Evolutionary conservation across 352 stramenopile species (phyloP).

Genomic region (Albugo laibachii): DNA sequence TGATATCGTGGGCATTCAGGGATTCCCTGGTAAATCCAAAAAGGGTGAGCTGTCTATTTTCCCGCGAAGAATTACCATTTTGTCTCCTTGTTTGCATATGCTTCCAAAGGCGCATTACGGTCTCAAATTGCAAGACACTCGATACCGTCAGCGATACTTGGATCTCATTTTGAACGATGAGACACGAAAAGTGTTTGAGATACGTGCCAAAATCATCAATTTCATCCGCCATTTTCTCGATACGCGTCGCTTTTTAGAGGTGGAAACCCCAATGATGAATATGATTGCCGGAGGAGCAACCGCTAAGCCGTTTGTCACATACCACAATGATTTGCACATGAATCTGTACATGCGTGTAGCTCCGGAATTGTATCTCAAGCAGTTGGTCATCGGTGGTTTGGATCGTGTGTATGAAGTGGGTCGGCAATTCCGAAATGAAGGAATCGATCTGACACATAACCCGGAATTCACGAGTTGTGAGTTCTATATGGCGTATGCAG

Average conservation of each 20-base stretch:
- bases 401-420: constrained; percentile 97
- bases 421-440: constrained; percentile 98
- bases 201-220: constrained; percentile 86
- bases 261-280: constrained; percentile 97
- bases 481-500: constrained; percentile 96
- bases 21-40: constrained; percentile 92
- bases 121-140: constrained; percentile 52
- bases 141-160: constrained; percentile 87
- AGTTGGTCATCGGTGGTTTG: constrained; percentile 94
- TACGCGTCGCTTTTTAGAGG: constrained; percentile 89
- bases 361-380: constrained; percentile 95
- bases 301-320: constrained; percentile 96
- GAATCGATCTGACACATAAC: constrained; percentile 96
- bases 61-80: constrained; percentile 50
- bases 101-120: constrained; percentile 55
- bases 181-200: constrained; percentile 86
- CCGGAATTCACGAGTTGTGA: constrained; percentile 98
- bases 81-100: constrained; percentile 76
- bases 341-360: constrained; percentile 94
- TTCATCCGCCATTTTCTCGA: constrained; percentile 89
- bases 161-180: constrained; percentile 94
- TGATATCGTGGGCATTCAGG: constrained; percentile 92
- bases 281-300: constrained; percentile 88
- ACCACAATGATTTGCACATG: constrained; percentile 93
- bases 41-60: constrained; percentile 97